These are phyloP conservation scores for Puccinia polysora DNA, from an alignment of 1,284 basidiomycete species.

Conservation along the genomic window DNA sequence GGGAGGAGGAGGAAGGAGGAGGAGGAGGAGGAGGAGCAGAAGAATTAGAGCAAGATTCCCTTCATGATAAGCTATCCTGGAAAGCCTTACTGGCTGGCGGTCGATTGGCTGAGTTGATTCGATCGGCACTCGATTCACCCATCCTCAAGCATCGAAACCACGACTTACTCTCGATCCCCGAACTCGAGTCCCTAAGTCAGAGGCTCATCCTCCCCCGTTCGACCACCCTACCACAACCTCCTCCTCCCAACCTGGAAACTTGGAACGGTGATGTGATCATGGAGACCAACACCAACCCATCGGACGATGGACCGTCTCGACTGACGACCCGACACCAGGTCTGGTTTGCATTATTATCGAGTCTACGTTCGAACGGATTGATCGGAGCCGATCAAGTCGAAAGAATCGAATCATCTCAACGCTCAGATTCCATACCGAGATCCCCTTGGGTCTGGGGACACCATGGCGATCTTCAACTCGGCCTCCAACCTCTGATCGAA, in stretches of 20 bases:
- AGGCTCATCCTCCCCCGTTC: neutral
- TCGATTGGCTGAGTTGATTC: conserved; percentile 25
- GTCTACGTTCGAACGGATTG: conserved; percentile 14
- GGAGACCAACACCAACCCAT: neutral
- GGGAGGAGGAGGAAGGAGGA: too few relatives aligned
- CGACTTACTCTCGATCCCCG: neutral
- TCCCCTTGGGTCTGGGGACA: neutral
- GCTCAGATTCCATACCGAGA: neutral
- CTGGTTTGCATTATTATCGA: conserved; percentile 14
- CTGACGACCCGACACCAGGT: conserved; percentile 3
- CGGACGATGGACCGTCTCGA: neutral
- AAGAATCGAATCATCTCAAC: neutral
- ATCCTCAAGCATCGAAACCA: neutral
- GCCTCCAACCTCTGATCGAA: conserved; percentile 17
- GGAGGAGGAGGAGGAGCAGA: too few relatives aligned
- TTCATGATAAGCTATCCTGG: conserved; percentile 36
- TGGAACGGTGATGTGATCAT: neutral
- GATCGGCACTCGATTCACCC: neutral
- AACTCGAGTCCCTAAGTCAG: conserved; percentile 19
- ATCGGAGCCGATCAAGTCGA: neutral
- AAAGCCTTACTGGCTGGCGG: conserved; percentile 28
- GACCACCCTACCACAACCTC: neutral
- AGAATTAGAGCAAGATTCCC: neutral
- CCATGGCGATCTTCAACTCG: conserved; percentile 22
- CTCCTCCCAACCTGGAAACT: too few relatives aligned